Evolutionary conservation across 192 early-diverging fungal genomes (phyloP).

Genomic region (Obelidium mucronatum): DNA sequence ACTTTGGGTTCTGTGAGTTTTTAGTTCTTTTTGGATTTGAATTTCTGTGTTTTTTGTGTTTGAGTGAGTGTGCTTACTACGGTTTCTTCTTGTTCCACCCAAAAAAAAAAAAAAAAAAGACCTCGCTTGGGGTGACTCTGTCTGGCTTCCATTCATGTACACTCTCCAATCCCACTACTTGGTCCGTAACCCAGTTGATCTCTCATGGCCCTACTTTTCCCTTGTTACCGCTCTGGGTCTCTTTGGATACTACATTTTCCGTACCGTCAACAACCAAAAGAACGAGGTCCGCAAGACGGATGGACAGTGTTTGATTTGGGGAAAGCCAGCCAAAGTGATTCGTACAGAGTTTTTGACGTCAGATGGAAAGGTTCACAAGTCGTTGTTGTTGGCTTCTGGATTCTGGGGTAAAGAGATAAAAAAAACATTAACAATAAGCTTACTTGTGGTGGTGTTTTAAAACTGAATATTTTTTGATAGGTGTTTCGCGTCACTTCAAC

Average conservation of each 20-base stretch:
- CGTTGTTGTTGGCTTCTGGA: conserved; percentile 73
- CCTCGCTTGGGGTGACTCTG: conserved; percentile 82
- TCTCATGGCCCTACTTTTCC: conserved; percentile 60
- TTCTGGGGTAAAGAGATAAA: conserved; percentile 83
- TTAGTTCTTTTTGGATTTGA: not conserved
- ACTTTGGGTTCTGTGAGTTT: conserved; percentile 78
- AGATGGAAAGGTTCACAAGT: conserved; percentile 74
- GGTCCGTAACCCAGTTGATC: conserved; percentile 74
- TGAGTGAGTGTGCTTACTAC: not conserved
- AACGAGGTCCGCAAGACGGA: conserved; percentile 72
- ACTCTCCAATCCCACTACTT: conserved; percentile 83
- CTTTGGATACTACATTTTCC: conserved; percentile 81
- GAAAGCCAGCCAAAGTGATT: conserved; percentile 75
- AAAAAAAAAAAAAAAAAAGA: conserved; percentile 46
- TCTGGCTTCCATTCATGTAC: conserved; percentile 86
- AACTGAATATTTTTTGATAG: conserved; percentile 18
- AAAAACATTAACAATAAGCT: conserved; percentile 24
- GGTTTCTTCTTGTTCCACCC: conserved; percentile 7
- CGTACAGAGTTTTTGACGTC: conserved; percentile 73
- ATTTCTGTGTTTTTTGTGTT: not conserved
- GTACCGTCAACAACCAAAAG: conserved; percentile 82
- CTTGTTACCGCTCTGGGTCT: conserved; percentile 62
- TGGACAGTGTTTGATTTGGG: conserved; percentile 81
- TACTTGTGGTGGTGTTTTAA: conserved; percentile 6
- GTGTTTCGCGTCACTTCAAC: conserved; percentile 83